Base-by-base conservation (phyloP, 495 filamentous ascomycete species). In the Xylaria palmicola region DNA sequence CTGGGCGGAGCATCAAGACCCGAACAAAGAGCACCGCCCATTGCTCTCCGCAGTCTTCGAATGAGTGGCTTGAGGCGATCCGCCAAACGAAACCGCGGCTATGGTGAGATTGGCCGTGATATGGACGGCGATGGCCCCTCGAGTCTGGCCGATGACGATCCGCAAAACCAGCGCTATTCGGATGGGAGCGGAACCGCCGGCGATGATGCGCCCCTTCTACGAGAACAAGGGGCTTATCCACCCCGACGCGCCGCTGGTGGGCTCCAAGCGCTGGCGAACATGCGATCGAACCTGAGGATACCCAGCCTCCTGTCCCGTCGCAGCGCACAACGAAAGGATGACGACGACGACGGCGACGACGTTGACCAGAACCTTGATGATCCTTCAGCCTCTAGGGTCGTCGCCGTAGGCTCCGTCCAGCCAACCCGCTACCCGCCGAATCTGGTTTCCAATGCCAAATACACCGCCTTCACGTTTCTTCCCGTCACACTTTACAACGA, bases 401-500 rank as follows among this genome's bases (percentile, higher is more conserved):
- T 85, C 24, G 77, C 77, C 10, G 81, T 84, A 20, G 83, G 81
- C 22, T 71, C 74, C 0, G 29, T 62, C 17, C 81, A 88, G 63
- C 63, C 79, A 20, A 74, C 81, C 8, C 79, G 81, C 37, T 90
- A 87, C 70, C 90, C 90, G n/a, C 83, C 86, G 15, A 99, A 99
- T 70, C 83, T 89, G 29, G 83, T 99, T 41, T 97, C 92, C 19
- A 97, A 99, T 76, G 93, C 95, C 41, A 97, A 97, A 83, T 99
- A 97, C 70, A 97, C 93, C n/a, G 85, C 91, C 0, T 90, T 91
- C 81, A 94, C 88, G 60, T 99, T 99, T 74, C 82, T 99, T 3
- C 95, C 95, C 4, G 81, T 91, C 24, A 98, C 95, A 0, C 79
- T 98, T 12, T 99, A 96, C 72, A 97, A 98, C 77, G 95, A 99